Percentiles rank a stretch among this genome's conserved stretches.
Evolutionary conservation across 1,139 yeast genomes (phyloP).

Genomic region (Maudiozyma humilis): DNA sequence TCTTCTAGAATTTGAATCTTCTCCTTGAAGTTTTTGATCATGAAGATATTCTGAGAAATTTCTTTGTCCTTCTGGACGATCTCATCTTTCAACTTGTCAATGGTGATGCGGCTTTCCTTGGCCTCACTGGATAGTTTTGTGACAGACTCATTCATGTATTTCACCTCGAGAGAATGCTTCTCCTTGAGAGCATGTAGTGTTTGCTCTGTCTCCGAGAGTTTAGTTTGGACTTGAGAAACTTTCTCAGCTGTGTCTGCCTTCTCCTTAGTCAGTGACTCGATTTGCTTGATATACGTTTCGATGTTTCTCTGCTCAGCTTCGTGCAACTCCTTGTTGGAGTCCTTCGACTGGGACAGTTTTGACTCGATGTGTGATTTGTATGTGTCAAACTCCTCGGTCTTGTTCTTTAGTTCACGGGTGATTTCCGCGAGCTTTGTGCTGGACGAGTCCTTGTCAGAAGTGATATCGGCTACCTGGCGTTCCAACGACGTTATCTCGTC

Average conservation of each 20-base stretch:
- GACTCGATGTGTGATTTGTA: not conserved
- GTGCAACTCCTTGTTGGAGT: not conserved
- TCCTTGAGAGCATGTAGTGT: not conserved
- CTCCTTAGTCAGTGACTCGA: not conserved
- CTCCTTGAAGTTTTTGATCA: slow-evolving; percentile 3
- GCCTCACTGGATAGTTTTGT: not conserved
- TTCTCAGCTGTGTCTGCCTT: not conserved
- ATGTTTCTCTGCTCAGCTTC: not conserved
- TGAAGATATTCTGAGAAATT: slow-evolving; percentile 5
- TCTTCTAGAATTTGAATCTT: not conserved
- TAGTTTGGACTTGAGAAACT: not conserved
- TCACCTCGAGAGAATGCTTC: slow-evolving; percentile 4
- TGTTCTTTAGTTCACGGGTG: slow-evolving; percentile 5
- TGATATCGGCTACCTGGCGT: slow-evolving; percentile 1
- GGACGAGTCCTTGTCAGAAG: not conserved
- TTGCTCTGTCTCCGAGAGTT: not conserved
- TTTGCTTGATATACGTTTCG: not conserved
- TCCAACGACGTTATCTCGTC: slow-evolving; percentile 1
- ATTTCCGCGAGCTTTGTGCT: slow-evolving; percentile 15
- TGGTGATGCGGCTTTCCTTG: not conserved
- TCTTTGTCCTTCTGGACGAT: slow-evolving; percentile 4
- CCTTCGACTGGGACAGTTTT: not conserved
- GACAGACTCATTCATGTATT: slow-evolving; percentile 1
- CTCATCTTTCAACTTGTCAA: not conserved
- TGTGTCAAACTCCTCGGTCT: slow-evolving; percentile 4